Base-by-base conservation (phyloP, 441 rosid genomes). In the Daphne laureola region DNA sequence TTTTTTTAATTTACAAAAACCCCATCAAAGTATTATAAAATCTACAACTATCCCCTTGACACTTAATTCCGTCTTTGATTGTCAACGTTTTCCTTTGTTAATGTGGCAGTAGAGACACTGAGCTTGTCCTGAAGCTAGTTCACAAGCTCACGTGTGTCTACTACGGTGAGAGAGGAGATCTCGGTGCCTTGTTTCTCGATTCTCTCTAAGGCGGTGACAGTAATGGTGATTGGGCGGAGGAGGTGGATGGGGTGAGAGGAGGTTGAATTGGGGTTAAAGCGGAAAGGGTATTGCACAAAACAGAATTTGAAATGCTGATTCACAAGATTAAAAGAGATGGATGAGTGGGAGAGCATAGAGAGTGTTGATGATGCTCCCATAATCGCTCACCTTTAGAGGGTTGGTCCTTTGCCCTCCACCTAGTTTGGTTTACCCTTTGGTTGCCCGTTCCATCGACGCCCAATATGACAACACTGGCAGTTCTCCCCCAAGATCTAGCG, bases 121-220 rank as follows among this genome's bases (percentile, higher is more conserved):
- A 86, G 86, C 61, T 81, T 87, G 25, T 90, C 91, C 61, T 90
- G 87, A 18, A 90, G 95, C 58, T 81, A 81, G 65, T 87, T 92
- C 35, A 87, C 94, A 47, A 87, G 83, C 17, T 59, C 48, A 31
- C 90, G 86, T n/a, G 95, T 93, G 70, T 86, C 97, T 49, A 72
- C 83, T 15, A 90, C 87, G 14, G 93, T 86, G 0, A 90, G 71
- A 8, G 75, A 62, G 12, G 95, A 79, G 66, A 87, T 87, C 12
- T 84, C 80, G 1, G 78, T 18, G 15, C 89, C 97, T 3, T 83
- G 79, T 11, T 82, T 81, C 63, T 78, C 83, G 67, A 87, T 83
- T 62, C 87, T 90, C 42, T 84, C 91, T 0, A 93, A 85, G 0
- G 90, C 87, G 41, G 76, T 70, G 15, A 81, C 82, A 64, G 91